phyloP scores from a whole-genome alignment of 2,329 filamentous ascomycete species.

The Colletotrichum limetticola region DNA sequence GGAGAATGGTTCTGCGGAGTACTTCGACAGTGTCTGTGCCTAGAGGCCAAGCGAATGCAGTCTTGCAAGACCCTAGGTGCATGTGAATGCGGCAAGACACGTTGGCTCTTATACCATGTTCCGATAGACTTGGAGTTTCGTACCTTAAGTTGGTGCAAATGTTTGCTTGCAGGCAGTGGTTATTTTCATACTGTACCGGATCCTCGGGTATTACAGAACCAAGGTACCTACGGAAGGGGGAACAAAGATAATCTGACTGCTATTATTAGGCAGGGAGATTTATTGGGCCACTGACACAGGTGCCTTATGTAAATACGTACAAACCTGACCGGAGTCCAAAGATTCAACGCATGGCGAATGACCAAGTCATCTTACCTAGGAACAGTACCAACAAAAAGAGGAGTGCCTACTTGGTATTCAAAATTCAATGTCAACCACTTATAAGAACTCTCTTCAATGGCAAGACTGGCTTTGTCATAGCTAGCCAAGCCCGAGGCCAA shows the following conservation, averaged over 20 bases:
- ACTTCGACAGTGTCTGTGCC: not conserved
- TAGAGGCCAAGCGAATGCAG: conserved; percentile 1
- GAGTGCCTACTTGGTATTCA: not conserved
- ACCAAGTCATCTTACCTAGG: too few relatives aligned
- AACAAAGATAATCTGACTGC: not conserved
- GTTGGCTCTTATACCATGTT: too few relatives aligned
- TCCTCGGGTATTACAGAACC: too few relatives aligned
- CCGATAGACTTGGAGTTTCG: too few relatives aligned
- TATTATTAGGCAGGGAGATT: not conserved
- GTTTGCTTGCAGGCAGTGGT: too few relatives aligned
- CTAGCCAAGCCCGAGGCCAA: not conserved
- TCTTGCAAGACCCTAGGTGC: conserved; percentile 21
- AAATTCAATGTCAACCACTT: not conserved
- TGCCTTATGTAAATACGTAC: too few relatives aligned
- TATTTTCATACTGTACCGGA: too few relatives aligned
- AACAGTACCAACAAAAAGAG: too few relatives aligned
- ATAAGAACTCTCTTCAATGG: not conserved
- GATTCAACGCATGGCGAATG: too few relatives aligned
- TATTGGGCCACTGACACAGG: not conserved
- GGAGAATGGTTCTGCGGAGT: not conserved
- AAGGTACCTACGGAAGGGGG: not conserved
- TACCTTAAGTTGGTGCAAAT: too few relatives aligned
- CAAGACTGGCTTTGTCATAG: not conserved
- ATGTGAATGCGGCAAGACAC: not conserved
- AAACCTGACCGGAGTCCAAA: too few relatives aligned